A percentile compares a stretch with the other conserved stretches of the same genome.
Conservation (phyloP, 1,284 basidiomycete genomes). For the Caloboletus inedulis region DNA sequence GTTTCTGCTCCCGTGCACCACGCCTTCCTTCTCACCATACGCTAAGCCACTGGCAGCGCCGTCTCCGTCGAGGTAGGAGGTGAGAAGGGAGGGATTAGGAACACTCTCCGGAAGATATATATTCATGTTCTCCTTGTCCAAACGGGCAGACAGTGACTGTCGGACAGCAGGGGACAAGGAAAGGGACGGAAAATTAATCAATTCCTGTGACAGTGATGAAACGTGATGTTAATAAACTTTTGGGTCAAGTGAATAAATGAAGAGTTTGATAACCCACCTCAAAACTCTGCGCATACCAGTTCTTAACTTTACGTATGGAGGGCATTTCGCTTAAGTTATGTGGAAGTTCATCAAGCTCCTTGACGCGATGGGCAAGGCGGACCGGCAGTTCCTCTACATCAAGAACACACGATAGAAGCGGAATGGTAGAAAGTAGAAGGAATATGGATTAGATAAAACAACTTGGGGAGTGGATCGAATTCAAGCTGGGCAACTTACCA, state of each 20-base stretch:
- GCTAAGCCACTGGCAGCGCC: constrained; percentile 10
- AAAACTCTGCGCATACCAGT: constrained; percentile 99
- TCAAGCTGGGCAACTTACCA: constrained; percentile 11
- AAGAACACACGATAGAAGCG: constrained; percentile 45
- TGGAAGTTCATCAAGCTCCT: constrained; percentile 93
- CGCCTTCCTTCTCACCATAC: constrained; percentile 20
- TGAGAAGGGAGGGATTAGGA: constrained; percentile 59
- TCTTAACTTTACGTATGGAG: constrained; percentile 92
- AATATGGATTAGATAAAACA: not conserved
- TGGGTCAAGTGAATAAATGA: not conserved
- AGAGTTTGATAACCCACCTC: constrained; percentile 55
- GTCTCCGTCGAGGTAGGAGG: constrained; percentile 29
- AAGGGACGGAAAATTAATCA: constrained; percentile 79
- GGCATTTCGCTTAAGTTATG: constrained; percentile 91
- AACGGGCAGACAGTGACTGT: constrained; percentile 58
- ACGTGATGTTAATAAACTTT: not conserved
- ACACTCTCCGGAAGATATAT: constrained; percentile 60
- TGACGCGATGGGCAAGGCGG: constrained; percentile 90
- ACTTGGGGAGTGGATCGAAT: not conserved
- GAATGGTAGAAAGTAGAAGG: not conserved
- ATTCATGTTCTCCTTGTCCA: constrained; percentile 34
- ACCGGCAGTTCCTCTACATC: constrained; percentile 70
- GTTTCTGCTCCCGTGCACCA: constrained; percentile 15
- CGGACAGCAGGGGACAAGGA: constrained; percentile 65
- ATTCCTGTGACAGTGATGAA: constrained; percentile 54